A percentile compares a stretch with the other conserved stretches of the same genome.
phyloP scores from a whole-genome alignment of 768 basidiomycete species.

The Lactarius evosmus region DNA sequence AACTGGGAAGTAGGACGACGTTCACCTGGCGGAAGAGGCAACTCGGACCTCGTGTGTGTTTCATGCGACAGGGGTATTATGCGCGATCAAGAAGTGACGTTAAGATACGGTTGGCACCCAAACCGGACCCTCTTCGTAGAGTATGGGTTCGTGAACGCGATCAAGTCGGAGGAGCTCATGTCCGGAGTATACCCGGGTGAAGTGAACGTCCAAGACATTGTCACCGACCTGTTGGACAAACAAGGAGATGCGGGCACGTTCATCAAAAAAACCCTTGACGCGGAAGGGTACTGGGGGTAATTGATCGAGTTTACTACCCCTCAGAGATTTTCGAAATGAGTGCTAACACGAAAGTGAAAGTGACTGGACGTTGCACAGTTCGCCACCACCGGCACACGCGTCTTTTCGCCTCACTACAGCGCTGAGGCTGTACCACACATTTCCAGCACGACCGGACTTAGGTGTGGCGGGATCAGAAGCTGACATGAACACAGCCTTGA shows the following conservation, averaged over 20 bases:
- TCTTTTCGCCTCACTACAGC: constrained; percentile 77
- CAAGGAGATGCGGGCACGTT: constrained; percentile 40
- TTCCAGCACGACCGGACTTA: constrained; percentile 32
- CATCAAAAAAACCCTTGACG: constrained; percentile 53
- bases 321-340: background rate
- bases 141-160: constrained; percentile 76
- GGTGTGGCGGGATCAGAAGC: constrained; percentile 27
- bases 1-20: constrained; percentile 9
- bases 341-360: constrained; percentile 40
- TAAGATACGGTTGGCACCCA: constrained; percentile 78
- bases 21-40: constrained; percentile 9
- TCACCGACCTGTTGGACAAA: constrained; percentile 49
- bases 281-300: constrained; percentile 85
- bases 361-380: constrained; percentile 73
- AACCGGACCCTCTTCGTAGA: constrained; percentile 80
- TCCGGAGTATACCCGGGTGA: constrained; percentile 45
- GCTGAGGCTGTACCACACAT: constrained; percentile 60
- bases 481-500: constrained; percentile 36
- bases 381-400: constrained; percentile 61
- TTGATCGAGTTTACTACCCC: constrained; percentile 10
- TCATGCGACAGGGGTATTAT: constrained; percentile 37
- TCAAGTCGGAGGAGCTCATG: constrained; percentile 32
- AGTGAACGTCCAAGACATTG: constrained; percentile 55
- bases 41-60: constrained; percentile 51
- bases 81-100: constrained; percentile 61